These are phyloP conservation scores for Cercospora sp. DNA, from an alignment of 2,329 filamentous ascomycete species.

Conservation along the genomic window DNA sequence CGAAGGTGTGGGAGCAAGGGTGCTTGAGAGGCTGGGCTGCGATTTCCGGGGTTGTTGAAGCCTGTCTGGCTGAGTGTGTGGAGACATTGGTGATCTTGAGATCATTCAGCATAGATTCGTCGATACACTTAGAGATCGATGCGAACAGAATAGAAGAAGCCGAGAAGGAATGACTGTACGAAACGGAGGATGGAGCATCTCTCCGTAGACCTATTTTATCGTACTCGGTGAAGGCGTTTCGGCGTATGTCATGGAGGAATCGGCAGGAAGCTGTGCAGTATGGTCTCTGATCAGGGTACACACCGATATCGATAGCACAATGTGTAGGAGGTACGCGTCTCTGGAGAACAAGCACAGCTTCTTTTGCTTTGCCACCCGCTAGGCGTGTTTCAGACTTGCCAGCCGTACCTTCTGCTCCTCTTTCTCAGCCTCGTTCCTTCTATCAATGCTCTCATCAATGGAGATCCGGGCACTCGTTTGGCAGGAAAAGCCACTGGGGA, in stretches of 20 bases:
- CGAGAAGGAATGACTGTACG: not conserved
- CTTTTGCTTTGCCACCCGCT: not conserved
- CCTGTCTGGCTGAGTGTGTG: not conserved
- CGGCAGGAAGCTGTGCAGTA: not conserved
- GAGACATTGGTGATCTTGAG: not conserved
- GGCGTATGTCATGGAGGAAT: not conserved
- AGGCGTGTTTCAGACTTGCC: conserved; percentile 1
- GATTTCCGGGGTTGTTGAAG: not conserved
- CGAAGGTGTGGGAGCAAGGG: not conserved
- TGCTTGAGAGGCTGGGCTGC: not conserved
- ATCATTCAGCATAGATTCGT: not conserved
- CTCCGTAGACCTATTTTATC: not conserved
- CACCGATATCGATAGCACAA: not conserved
- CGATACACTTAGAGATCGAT: too few relatives aligned
- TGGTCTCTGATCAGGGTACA: not conserved
- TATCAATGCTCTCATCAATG: not conserved
- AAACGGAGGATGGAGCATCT: not conserved
- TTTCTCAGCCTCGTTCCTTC: not conserved
- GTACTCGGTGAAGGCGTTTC: not conserved
- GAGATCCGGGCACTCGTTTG: not conserved
- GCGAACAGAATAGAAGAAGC: not conserved
- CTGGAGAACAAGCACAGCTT: not conserved
- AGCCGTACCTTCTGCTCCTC: not conserved
- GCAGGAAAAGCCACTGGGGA: not conserved
- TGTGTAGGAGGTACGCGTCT: not conserved